Percentiles rank a stretch among this genome's conserved stretches.
Conservation (phyloP, 805 yeast species). For the Debaryomyces hansenii region DNA sequence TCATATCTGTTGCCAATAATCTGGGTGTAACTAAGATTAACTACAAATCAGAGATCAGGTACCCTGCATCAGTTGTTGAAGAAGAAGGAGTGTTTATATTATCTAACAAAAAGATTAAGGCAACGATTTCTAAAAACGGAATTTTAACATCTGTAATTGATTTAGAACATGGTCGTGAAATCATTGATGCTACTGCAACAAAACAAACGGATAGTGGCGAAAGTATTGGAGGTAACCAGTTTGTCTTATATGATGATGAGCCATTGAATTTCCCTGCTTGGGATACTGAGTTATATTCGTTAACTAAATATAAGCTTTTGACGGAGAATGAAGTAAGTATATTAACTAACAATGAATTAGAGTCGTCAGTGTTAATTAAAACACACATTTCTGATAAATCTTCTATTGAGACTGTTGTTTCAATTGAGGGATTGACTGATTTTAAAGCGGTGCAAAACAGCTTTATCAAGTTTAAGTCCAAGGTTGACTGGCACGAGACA, state of each 20-base stretch:
- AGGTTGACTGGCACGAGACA: constrained; percentile 83
- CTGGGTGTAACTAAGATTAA: constrained; percentile 18
- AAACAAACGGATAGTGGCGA: constrained; percentile 38
- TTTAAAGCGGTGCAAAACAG: constrained; percentile 29
- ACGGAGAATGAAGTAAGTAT: constrained; percentile 39
- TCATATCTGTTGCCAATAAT: constrained; percentile 21
- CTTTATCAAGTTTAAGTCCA: constrained; percentile 36
- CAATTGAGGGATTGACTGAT: constrained; percentile 63
- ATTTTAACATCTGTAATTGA: constrained; percentile 66
- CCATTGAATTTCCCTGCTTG: constrained; percentile 94
- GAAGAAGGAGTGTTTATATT: constrained; percentile 45
- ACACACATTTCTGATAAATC: constrained; percentile 60
- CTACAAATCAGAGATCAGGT: constrained; percentile 23
- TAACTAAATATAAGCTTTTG: constrained; percentile 62
- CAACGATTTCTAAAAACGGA: constrained; percentile 51
- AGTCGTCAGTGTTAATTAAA: constrained; percentile 61
- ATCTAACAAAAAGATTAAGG: constrained; percentile 61
- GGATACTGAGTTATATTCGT: constrained; percentile 93
- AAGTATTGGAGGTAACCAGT: constrained; percentile 70
- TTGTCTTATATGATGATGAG: constrained; percentile 81
- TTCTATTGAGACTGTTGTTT: constrained; percentile 63
- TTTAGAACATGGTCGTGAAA: constrained; percentile 54
- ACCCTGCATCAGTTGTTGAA: constrained; percentile 51
- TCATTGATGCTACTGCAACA: constrained; percentile 58
- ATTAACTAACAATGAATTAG: constrained; percentile 53